Conservation (phyloP, 2,329 filamentous ascomycete genomes). For the Dothideomycetes sp. region DNA sequence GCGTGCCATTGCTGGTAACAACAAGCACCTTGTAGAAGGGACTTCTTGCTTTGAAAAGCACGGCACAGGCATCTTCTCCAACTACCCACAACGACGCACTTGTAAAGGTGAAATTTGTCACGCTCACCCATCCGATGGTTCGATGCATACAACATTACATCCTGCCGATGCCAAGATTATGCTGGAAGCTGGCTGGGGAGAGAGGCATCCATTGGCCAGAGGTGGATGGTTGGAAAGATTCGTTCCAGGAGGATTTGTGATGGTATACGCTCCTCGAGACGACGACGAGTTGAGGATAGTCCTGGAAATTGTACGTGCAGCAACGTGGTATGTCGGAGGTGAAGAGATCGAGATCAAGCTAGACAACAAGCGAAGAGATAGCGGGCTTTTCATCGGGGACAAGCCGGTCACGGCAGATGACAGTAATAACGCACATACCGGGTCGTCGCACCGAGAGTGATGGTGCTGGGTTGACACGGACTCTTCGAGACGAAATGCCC, state of each 20-base stretch:
- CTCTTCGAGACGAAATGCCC: too few species aligned
- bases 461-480: not conserved
- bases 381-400: not conserved
- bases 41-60: conserved; percentile 77
- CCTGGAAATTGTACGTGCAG: conserved; percentile 61
- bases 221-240: conserved; percentile 58
- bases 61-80: conserved; percentile 64
- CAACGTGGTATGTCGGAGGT: conserved; percentile 57
- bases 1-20: conserved; percentile 39
- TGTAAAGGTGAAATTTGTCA: conserved; percentile 78
- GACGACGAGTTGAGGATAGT: conserved; percentile 59
- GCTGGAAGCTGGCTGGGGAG: conserved; percentile 69
- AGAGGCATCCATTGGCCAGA: conserved; percentile 57
- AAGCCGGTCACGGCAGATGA: not conserved
- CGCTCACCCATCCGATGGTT: conserved; percentile 66
- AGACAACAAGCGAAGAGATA: conserved; percentile 14
- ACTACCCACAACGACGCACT: conserved; percentile 55
- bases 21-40: conserved; percentile 39
- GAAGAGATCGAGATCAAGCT: conserved; percentile 20
- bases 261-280: conserved; percentile 72
- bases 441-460: not conserved
- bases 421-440: too few species aligned
- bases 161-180: conserved; percentile 66
- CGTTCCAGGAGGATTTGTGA: conserved; percentile 65
- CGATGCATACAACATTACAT: conserved; percentile 71